Evolutionary conservation across 306 rosid genomes (phyloP), one percentile per base, ranked within the genome.

Genomic region (Fragaria nilgerrensis): DNA sequence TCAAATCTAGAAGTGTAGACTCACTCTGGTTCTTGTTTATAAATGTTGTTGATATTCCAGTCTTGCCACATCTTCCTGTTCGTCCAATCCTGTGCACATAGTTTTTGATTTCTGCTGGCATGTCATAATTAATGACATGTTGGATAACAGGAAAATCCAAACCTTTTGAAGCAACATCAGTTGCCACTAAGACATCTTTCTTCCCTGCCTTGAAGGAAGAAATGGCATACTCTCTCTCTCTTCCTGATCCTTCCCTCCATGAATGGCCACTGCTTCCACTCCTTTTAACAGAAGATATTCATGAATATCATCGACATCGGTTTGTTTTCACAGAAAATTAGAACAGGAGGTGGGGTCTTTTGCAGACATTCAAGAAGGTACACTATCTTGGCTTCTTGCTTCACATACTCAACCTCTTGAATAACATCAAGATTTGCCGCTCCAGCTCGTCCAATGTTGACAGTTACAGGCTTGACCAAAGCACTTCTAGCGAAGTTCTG

Each of bases 221-320:
- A 75, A 95, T 90, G 45, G 98, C 90, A 65, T 88, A 88, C 84
- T n/a, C n/a, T 92, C 97, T 83, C 96, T 90, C 81, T 90, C 98
- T 77, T 90, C 97, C 85, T 94, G 98, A 88, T 92, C 97, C 82
- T 92, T 94, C 73, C 98, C 98, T 80, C 97, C 96, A 61, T 94
- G 98, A 75, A 94, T 79, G 69, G 98, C 93, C 88, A 94, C 96
- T 17, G 93, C 97, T 88, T 92, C 97, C 17, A 94, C 97, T 78
- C 98, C 98, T 87, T 92, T 94, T 81, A 92, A 75, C 72, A 92
- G 96, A 37, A 94, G 97, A 77, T 94, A 94, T 79, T 94, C 97
- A 62, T 92, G 98, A 77, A 94, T 92, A 78, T 92, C 98, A 76
- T 94, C 98, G 0, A 92, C 98, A 58, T 94, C 97, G 13, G 97